Base-by-base conservation (phyloP, 1,139 yeast genomes). In the Spencermartinsiella ligniputridi region DNA sequence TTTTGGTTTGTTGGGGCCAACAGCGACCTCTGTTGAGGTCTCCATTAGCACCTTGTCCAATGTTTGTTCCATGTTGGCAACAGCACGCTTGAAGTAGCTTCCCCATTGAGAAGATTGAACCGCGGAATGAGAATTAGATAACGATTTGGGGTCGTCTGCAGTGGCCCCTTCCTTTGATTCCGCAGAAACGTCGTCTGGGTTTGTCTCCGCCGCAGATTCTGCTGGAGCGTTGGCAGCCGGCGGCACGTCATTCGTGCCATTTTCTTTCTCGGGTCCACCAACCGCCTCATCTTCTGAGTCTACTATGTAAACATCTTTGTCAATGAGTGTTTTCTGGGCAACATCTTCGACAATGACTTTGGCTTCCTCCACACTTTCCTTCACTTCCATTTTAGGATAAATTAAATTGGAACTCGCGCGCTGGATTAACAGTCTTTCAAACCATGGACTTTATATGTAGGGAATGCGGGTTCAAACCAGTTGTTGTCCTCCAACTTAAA, bases 61-160 rank as follows among this genome's bases (percentile, higher is more conserved):
- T 3, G 60, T 63, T 32, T 56, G 59, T 44, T 66, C 70, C n/a
- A 66, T 69, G 42, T 63, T 66, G 13, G 69, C 68, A 16, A 66
- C 67, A 4, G 71, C 71, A 35, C 61, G 52, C 38, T 62, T 61
- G 35, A 66, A 53, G 46, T 61, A 64, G 34, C 52, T 55, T 3
- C 65, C 53, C 69, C 69, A 66, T 33, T 53, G 53, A 9, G 49
- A 35, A 30, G 44, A 33, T 15, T 32, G 25, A 15, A 15, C 29
- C 18, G 22, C 15, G 35, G 35, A 4, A 18, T 13, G 25, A 22
- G 25, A 22, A 8, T 22, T 22, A 22, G 25, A 22, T 8, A 8
- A 22, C 11, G 25, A 8, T 8, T 6, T 22, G 11, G 25, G 6
- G 6, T 22, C 11, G 25, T 22, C 25, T 6, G 25, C 6, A 22